Base-by-base conservation (phyloP, 352 stramenopile genomes). In the Globisporangium okanoganense region DNA sequence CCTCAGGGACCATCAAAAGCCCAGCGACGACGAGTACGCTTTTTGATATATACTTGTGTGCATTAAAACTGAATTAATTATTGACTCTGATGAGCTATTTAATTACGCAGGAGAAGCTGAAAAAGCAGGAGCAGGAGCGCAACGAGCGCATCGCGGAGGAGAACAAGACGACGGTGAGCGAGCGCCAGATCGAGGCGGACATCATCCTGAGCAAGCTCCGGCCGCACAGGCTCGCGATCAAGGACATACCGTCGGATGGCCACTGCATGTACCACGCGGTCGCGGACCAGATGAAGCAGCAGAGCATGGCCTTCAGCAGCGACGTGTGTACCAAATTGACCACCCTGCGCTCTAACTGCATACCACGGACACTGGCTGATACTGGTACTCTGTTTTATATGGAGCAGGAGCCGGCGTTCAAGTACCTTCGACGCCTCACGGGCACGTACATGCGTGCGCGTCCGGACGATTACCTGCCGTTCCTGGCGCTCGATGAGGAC, bases 201-300 rank as follows among this genome's bases (percentile, higher is more conserved):
- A 69, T 82, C 45, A 93, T 96, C 51, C 25, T 73, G 33, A 54
- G 61, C 7, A 86, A 92, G 69, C 72, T 96, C 31, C 44, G 68
- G 29, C 72, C 67, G 45, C 61, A 78, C 31, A 72, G 72, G 2
- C 70, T 95, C 33, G 64, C 64, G 43, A 94, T 99, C 64, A 82
- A 91, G 45, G 95, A 99, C 62, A 97, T 99, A 18, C 80, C 87
- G 40, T 96, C 96, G 1, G 97, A 99, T 71, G 97, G 97, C 4
- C 85, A 99, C 80, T 99, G 97, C 75, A 91, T 99, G 73, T 99
- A 99, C 78, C 90, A 98, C 59, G 93, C 96, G 3, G 86, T 99
- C 18, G 95, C 81, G 0, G 84, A 97, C 61, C 95, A 98, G 68
- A 76, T 98, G 64, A 72, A 86, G 56, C 73, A 82, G 51, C 81